These are phyloP conservation scores for Paecilomyces niveus DNA, from an alignment of 2,329 filamentous ascomycete genomes.

Conservation along the genomic window DNA sequence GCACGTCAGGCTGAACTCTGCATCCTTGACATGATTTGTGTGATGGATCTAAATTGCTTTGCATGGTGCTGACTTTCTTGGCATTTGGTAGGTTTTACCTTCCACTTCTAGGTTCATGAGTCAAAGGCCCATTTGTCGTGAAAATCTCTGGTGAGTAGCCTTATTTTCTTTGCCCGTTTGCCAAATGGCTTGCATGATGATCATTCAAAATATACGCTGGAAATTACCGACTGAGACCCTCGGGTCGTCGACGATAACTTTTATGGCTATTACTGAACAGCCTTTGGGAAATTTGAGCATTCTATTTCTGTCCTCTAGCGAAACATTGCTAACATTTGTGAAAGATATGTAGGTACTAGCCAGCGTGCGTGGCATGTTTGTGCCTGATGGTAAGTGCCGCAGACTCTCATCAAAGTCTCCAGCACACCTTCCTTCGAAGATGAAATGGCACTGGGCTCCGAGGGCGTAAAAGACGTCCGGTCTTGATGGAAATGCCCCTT, in stretches of 20 bases:
- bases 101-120: not conserved
- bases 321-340: not conserved
- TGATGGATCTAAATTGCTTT: not conserved
- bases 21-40: not conserved
- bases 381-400: not conserved
- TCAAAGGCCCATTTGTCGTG: not conserved
- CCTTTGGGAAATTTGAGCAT: conserved; percentile 7
- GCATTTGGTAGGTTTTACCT: not conserved
- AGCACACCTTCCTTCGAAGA: conserved; percentile 20
- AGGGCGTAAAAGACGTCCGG: conserved; percentile 50
- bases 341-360: not conserved
- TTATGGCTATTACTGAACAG: conserved; percentile 79
- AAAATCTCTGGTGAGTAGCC: conserved; percentile 18
- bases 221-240: conserved; percentile 89
- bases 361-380: not conserved
- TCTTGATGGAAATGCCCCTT: conserved; percentile 82
- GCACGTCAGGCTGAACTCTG: conserved; percentile 83
- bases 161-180: conserved; percentile 27
- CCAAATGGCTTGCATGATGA: conserved; percentile 50
- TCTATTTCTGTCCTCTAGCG: conserved; percentile 1
- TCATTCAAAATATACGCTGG: conserved; percentile 66
- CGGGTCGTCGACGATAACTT: conserved; percentile 63
- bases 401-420: not conserved
- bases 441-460: conserved; percentile 90
- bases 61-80: not conserved